phyloP scores from a whole-genome alignment of 306 rosid species.

The Ormosia semicastrata region DNA sequence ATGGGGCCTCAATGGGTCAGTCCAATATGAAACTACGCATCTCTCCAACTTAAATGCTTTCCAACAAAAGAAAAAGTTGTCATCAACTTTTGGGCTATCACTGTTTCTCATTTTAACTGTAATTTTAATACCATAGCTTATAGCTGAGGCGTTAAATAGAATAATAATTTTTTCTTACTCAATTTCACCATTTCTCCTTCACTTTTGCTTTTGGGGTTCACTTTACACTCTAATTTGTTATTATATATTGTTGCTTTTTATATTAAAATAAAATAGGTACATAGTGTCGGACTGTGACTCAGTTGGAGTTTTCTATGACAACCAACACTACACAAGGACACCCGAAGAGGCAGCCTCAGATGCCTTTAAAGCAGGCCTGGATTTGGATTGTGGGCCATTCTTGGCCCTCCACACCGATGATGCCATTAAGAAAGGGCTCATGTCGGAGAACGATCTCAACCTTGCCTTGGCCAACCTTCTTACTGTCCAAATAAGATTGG shows the following conservation, averaged over 20 bases:
- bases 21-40: not conserved
- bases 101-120: too few relatives aligned
- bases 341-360: constrained; percentile 81
- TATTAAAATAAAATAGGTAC: constrained; percentile 38
- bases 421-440: constrained; percentile 52
- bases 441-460: constrained; percentile 52
- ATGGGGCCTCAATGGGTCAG: constrained; percentile 90
- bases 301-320: constrained; percentile 56
- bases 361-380: constrained; percentile 77
- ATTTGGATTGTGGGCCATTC: constrained; percentile 87
- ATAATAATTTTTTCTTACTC: too few relatives aligned
- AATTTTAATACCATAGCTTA: too few relatives aligned
- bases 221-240: too few relatives aligned
- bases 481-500: constrained; percentile 84
- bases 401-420: constrained; percentile 63
- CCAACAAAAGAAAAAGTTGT: too few relatives aligned
- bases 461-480: constrained; percentile 66
- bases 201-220: not conserved
- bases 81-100: too few relatives aligned
- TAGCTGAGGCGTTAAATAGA: too few relatives aligned
- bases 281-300: constrained; percentile 97
- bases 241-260: not conserved
- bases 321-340: constrained; percentile 76
- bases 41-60: too few relatives aligned
- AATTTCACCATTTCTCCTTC: not conserved